Percentiles rank a stretch among this genome's conserved stretches.
Conservation (phyloP, 257 asterid genomes). For the Osmanthus fragrans region DNA sequence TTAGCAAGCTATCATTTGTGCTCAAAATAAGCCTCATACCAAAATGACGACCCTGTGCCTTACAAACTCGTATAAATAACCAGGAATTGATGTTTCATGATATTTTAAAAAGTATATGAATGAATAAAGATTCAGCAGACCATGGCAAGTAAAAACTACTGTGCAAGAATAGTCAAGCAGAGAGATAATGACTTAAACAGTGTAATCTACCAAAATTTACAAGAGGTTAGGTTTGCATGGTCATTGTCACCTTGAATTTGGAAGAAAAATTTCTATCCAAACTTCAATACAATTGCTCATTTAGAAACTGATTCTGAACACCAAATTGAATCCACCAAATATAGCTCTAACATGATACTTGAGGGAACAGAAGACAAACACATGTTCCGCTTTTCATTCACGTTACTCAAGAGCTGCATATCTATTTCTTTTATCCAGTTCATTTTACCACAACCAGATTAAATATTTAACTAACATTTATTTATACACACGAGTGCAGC, state of each 20-base stretch:
- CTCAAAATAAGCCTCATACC: not conserved
- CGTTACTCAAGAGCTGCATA: not conserved
- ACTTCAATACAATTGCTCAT: not conserved
- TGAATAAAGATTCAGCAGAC: not conserved
- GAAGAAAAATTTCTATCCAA: not conserved
- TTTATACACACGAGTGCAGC: not conserved
- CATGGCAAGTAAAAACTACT: not conserved
- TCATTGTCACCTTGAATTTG: not conserved
- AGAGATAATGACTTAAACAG: not conserved
- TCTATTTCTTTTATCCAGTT: constrained; percentile 1
- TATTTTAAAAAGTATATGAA: not conserved
- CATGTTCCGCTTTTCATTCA: not conserved
- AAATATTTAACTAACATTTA: constrained; percentile 3
- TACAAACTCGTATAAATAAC: not conserved
- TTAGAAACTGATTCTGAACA: constrained; percentile 5
- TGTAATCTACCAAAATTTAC: not conserved
- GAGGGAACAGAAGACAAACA: not conserved
- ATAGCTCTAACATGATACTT: constrained; percentile 2
- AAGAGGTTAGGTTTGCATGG: not conserved
- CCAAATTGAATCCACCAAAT: not conserved
- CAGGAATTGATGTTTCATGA: not conserved
- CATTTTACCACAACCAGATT: not conserved
- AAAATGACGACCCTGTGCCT: not conserved
- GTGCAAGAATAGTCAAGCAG: not conserved
- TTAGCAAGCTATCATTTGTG: not conserved